These are phyloP conservation scores for Boeremia exigua DNA, from an alignment of 2,329 filamentous ascomycete species.

Conservation along the genomic window DNA sequence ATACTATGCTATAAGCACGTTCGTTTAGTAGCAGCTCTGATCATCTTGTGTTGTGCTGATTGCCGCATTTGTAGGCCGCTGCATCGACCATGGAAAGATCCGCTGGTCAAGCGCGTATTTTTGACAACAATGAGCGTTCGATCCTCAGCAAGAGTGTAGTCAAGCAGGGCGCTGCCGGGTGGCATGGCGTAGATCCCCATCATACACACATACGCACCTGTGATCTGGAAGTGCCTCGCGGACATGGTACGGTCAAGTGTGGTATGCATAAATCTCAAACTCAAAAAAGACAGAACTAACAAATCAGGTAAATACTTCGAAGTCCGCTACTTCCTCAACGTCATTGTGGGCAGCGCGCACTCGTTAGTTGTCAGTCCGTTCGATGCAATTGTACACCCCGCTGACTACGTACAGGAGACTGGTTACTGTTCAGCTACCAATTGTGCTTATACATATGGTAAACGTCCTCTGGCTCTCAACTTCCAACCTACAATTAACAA, in stretches of 20 bases:
- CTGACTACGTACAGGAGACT: slow-evolving; percentile 50
- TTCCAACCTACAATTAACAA: slow-evolving; percentile 12
- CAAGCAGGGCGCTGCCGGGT: slow-evolving; percentile 53
- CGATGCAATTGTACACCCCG: neutral
- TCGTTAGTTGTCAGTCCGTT: slow-evolving; percentile 38
- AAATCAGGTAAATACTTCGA: slow-evolving; percentile 60
- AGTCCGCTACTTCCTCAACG: slow-evolving; percentile 62
- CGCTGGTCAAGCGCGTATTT: slow-evolving; percentile 59
- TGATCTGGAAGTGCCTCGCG: slow-evolving; percentile 57
- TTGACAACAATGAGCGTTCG: slow-evolving; percentile 58
- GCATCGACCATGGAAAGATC: slow-evolving; percentile 57
- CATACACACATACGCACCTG: slow-evolving; percentile 57
- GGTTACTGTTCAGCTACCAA: slow-evolving; percentile 61
- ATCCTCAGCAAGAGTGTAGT: slow-evolving; percentile 53
- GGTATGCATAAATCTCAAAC: slow-evolving; percentile 38
- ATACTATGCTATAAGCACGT: slow-evolving; percentile 60
- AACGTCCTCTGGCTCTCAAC: neutral
- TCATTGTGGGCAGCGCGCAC: slow-evolving; percentile 54
- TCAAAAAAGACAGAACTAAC: slow-evolving; percentile 15
- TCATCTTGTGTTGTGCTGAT: slow-evolving; percentile 24
- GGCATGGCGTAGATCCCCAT: slow-evolving; percentile 56
- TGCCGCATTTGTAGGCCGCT: slow-evolving; percentile 47
- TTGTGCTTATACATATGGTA: slow-evolving; percentile 63
- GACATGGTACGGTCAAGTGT: slow-evolving; percentile 59
- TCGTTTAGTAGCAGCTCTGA: slow-evolving; percentile 15